phyloP scores from a whole-genome alignment of 257 asterid species.

The Solanum sparsipilum region DNA sequence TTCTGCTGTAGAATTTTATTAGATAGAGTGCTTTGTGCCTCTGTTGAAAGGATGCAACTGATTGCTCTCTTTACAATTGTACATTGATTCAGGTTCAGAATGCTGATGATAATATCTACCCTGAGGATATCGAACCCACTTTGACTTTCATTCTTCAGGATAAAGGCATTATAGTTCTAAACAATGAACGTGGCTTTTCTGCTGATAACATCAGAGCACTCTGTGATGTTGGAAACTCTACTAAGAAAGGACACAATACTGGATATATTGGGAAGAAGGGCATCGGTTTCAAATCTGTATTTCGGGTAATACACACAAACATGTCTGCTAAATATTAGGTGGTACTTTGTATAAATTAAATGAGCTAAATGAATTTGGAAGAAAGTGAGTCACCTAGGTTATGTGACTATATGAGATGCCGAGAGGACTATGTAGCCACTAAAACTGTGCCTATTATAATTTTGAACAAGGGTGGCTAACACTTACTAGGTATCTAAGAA shows the following conservation, averaged over 20 bases:
- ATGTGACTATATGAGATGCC: neutral
- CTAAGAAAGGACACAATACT: conserved; percentile 51
- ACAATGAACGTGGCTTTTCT: conserved; percentile 85
- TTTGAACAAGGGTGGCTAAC: neutral
- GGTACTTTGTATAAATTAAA: neutral
- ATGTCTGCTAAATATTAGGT: neutral
- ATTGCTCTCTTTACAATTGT: neutral
- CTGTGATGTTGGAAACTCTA: conserved; percentile 95
- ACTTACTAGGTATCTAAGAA: neutral
- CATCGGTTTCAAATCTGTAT: conserved; percentile 98
- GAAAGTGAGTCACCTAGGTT: neutral
- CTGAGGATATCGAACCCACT: conserved; percentile 67
- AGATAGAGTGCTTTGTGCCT: neutral
- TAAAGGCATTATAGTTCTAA: conserved; percentile 60
- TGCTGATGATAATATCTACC: conserved; percentile 92
- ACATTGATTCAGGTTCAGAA: conserved; percentile 65
- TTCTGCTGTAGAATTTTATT: neutral
- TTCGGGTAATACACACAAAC: conserved; percentile 54
- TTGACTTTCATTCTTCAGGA: conserved; percentile 77
- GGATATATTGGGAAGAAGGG: conserved; percentile 99
- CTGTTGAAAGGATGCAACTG: neutral
- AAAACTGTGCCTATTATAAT: neutral
- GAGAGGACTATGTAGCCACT: neutral
- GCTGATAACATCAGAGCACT: conserved; percentile 79
- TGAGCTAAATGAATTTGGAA: neutral